Evolutionary conservation across 352 stramenopile species (phyloP), one percentile per base, ranked within the genome.

Genomic region (Vaucheria bursata): DNA sequence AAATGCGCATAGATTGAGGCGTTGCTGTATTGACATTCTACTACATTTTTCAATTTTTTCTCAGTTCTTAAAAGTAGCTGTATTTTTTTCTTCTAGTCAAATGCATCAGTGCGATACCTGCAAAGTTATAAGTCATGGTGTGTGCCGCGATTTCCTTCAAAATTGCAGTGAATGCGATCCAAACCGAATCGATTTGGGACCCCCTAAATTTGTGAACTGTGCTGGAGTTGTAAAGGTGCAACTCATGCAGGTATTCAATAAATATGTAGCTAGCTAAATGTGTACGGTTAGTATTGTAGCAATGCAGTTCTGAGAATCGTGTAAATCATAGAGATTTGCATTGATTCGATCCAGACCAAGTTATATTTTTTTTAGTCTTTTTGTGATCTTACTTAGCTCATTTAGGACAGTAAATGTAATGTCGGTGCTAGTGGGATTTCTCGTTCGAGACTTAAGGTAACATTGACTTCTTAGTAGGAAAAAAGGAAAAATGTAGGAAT

Each of bases 131-230:
- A 70, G 77, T 33, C 76, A 81, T 38, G 49, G 76, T 33, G 76
- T 70, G 0, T 81, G 76, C 70, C 76, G 76, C 7, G 40, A 71
- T 40, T 81, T 81, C 53, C 78, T 73, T 37, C 32, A 80, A 73
- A 65, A 29, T 52, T 31, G 53, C 2, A 68, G 0, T 12, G 29
- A 32, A 39, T 31, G 29, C 18, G 7, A 18, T 29, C 29, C 34
- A 29, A 1, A 53, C 18, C 34, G 35, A 52, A 67, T 32, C 25
- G 36, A 33, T 18, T 33, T 33, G 59, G 45, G 39, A 70, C 59
- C 33, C 5, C 59, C 59, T 71, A 29, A 18, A 36, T 32, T 71
- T 5, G 34, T 78, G 65, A 81, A 81, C 71, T 65, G 76, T 8
- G 76, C 76, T 32, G 76, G 76, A n/a, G 76, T 81, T 7, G 76